phyloP scores from a whole-genome alignment of 345 rosid species.

The Acer negundo region DNA sequence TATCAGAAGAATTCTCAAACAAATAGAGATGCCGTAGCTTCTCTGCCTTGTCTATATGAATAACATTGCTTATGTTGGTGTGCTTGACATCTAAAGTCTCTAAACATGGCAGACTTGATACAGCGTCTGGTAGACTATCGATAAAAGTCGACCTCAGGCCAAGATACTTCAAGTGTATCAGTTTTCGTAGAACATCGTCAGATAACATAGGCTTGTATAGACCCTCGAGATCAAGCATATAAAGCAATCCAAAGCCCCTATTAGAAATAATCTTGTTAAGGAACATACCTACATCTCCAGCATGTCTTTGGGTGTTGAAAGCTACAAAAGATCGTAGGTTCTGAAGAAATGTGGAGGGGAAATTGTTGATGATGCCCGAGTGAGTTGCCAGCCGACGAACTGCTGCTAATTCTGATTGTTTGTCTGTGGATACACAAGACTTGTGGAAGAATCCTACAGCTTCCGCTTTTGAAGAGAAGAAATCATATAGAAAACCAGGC shows the following conservation, averaged over 20 bases:
- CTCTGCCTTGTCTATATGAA: conserved; percentile 24
- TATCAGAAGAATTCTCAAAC: not conserved
- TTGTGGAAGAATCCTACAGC: conserved; percentile 16
- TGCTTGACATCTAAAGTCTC: conserved; percentile 47
- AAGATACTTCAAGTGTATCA: conserved; percentile 25
- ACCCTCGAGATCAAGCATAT: conserved; percentile 38
- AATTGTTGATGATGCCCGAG: not conserved
- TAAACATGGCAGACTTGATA: conserved; percentile 26
- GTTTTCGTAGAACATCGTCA: conserved; percentile 14
- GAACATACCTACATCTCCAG: conserved; percentile 19
- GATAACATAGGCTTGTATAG: conserved; percentile 40
- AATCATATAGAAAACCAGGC: conserved; percentile 14
- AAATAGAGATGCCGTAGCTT: conserved; percentile 34
- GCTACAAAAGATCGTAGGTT: conserved; percentile 26
- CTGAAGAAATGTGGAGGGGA: not conserved
- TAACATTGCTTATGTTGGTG: conserved; percentile 29
- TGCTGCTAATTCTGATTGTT: not conserved
- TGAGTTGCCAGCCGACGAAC: conserved; percentile 27
- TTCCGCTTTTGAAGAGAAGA: conserved; percentile 13
- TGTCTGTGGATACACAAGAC: not conserved
- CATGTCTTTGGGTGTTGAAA: conserved; percentile 17
- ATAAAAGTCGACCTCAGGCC: conserved; percentile 37
- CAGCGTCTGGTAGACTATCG: conserved; percentile 28
- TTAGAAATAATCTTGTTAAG: not conserved
- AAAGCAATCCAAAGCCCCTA: conserved; percentile 24